A percentile compares a stretch with the other conserved stretches of the same genome.
These are phyloP conservation scores for Calonectria multiphialidica DNA, from an alignment of 2,329 filamentous ascomycete genomes.

Conservation along the genomic window DNA sequence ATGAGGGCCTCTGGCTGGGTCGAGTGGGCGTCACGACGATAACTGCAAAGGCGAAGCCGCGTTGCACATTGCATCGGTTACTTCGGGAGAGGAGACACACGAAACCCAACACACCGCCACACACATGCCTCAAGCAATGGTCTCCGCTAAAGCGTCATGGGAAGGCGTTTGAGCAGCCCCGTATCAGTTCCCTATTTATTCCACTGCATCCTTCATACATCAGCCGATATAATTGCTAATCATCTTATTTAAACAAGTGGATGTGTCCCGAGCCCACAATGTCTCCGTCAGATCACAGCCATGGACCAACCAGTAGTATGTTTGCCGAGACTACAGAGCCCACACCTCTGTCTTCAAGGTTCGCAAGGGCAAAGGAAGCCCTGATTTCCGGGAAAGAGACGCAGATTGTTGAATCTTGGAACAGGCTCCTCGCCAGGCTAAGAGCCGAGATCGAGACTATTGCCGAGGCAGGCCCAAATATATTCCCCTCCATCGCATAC, in stretches of 20 bases:
- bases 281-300: constrained; percentile 30
- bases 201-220: neutral
- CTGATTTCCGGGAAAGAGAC: constrained; percentile 54
- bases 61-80: constrained; percentile 5
- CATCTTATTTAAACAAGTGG: neutral
- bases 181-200: neutral
- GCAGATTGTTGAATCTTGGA: constrained; percentile 53
- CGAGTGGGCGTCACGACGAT: constrained; percentile 26
- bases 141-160: constrained; percentile 9
- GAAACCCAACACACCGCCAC: constrained; percentile 22
- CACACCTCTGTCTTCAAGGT: constrained; percentile 53
- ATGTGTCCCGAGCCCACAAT: constrained; percentile 18
- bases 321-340: constrained; percentile 43
- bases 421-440: constrained; percentile 52
- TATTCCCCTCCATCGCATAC: constrained; percentile 58
- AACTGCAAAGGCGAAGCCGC: constrained; percentile 20
- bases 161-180: neutral
- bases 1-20: constrained; percentile 12
- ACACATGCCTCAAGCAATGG: neutral
- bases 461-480: constrained; percentile 41
- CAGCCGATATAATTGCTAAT: neutral
- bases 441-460: constrained; percentile 53
- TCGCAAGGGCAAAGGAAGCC: constrained; percentile 54
- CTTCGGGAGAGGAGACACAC: constrained; percentile 13
- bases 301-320: constrained; percentile 43